These are phyloP conservation scores for Diaporthe aspalathi DNA, from an alignment of 2,329 filamentous ascomycete genomes.

Conservation along the genomic window DNA sequence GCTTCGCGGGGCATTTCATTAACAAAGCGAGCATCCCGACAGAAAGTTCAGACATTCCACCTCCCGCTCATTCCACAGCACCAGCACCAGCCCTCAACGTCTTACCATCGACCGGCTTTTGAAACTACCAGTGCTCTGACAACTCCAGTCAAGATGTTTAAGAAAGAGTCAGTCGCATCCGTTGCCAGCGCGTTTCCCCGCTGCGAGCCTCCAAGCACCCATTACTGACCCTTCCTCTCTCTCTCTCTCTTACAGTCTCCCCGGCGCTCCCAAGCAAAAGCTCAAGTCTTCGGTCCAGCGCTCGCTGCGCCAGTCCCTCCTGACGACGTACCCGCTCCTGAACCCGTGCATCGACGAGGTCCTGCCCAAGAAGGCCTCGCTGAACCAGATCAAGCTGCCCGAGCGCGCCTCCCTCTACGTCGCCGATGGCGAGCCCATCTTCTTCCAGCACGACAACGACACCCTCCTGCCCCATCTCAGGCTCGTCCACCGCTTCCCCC, in stretches of 20 bases:
- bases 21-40: slow-evolving; percentile 2
- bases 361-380: slow-evolving; percentile 91
- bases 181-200: no score
- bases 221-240: slow-evolving; percentile 41
- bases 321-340: slow-evolving; percentile 87
- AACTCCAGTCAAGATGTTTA: slow-evolving; percentile 76
- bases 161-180: slow-evolving; percentile 80
- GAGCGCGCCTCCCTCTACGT: slow-evolving; percentile 92
- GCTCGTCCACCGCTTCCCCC: slow-evolving; percentile 90
- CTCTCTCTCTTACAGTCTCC: slow-evolving; percentile 66
- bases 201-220: neutral
- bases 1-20: slow-evolving; percentile 42
- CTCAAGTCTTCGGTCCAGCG: slow-evolving; percentile 97
- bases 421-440: slow-evolving; percentile 80
- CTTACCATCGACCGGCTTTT: neutral
- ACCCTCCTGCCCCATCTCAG: slow-evolving; percentile 86
- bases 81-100: neutral
- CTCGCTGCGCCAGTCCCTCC: slow-evolving; percentile 82
- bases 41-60: neutral
- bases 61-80: no score
- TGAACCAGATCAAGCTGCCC: slow-evolving; percentile 92
- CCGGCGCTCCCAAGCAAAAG: slow-evolving; percentile 86
- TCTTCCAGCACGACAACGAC: slow-evolving; percentile 86
- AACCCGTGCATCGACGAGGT: slow-evolving; percentile 92
- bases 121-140: neutral